Evolutionary conservation across 129 eudicot species (phyloP).

Genomic region (Erigeron canadensis): DNA sequence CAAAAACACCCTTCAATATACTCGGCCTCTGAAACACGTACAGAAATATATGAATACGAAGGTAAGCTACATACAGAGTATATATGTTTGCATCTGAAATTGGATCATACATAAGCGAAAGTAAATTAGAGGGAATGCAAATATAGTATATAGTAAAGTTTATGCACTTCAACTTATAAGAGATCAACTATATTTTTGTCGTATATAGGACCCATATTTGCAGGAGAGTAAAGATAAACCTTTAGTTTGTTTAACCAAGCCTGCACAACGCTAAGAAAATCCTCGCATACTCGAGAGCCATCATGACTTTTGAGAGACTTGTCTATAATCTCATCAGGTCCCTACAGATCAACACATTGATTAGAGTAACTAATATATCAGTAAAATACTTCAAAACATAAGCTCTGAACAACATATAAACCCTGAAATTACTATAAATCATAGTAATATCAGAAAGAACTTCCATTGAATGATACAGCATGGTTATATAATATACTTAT

Average conservation of each 20-base stretch:
- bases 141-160: not conserved
- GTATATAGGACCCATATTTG: not conserved
- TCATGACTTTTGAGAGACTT: slow-evolving; percentile 70
- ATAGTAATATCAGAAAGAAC: not conserved
- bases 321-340: slow-evolving; percentile 81
- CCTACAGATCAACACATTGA: slow-evolving; percentile 46
- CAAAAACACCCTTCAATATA: slow-evolving; percentile 56
- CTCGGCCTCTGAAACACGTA: slow-evolving; percentile 56
- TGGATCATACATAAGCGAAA: not conserved
- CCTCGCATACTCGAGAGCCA: slow-evolving; percentile 74
- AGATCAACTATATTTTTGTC: not conserved
- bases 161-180: not conserved
- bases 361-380: not conserved
- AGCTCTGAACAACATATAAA: not conserved
- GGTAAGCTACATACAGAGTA: not conserved
- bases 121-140: too few species aligned
- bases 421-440: not conserved
- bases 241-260: slow-evolving; percentile 85
- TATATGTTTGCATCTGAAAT: not conserved
- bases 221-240: slow-evolving; percentile 36
- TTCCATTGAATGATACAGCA: slow-evolving; percentile 11
- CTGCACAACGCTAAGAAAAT: slow-evolving; percentile 71
- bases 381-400: not conserved
- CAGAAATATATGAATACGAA: not conserved
- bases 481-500: slow-evolving; percentile 2